Base-by-base conservation (phyloP, 139 green algal genomes). In the Tetradesmus obliquus region DNA sequence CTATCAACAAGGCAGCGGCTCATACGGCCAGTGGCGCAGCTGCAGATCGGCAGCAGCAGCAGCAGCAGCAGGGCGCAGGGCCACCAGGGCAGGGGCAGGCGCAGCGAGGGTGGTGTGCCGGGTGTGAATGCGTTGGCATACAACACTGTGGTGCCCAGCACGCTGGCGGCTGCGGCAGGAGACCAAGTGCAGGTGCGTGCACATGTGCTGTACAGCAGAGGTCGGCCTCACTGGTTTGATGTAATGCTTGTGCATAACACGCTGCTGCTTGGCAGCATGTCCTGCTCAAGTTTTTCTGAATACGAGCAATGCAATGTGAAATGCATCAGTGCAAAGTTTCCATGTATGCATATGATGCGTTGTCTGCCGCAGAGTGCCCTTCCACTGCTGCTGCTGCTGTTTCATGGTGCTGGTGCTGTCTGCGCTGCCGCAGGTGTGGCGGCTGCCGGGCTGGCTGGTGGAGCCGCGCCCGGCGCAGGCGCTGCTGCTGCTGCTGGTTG, bases 61-160 rank as follows among this genome's bases (percentile, higher is more conserved):
- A 57, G 80, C 84, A 89, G 62, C 62, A 60, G 53, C 81, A 66
- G 45, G 20, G 19, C 24, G 32, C n/a, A 57, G 24, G 58, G 55
- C 10, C 84, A 15, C 10, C 84, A 54, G 6, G 24, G 76, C 32
- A 60, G 51, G 13, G 51, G 15, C 19, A 53, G 85, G 87, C 10
- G 90, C 91, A 22, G 88, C 87, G 24, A 62, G 91, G 54, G 90
- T 58, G 45, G 45, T 22, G 45, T 90, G 17, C 57, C 32, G 54
- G 60, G 82, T 5, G 91, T 95, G 8, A 95, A 95, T 84, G 85
- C 91, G 1, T 51, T 96, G 57, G 93, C 92, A 17, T 96, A 96
- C 91, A 97, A 96, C 84, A 32, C 58, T 7, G 88, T 88, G 51
- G 87, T 92, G 51, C 88, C 94, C 0, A 90, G 94, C 54, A 84